Conservation (phyloP, 129 eudicot species). For the Artemisia argyi region DNA sequence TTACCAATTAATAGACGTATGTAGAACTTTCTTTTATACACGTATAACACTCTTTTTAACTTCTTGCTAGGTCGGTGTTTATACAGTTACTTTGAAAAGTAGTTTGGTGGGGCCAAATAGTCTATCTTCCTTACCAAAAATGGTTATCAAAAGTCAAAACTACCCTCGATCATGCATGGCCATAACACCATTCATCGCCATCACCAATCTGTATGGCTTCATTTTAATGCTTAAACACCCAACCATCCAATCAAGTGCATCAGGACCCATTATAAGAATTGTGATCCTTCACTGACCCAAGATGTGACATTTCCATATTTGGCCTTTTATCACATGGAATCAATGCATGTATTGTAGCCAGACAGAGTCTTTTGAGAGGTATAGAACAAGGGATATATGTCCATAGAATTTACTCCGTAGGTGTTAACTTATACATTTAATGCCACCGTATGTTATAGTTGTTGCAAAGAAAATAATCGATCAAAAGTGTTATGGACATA, state of each 20-base stretch:
- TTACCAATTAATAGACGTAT: too few species aligned
- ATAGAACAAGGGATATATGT: conserved; percentile 29
- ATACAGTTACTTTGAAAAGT: too few species aligned
- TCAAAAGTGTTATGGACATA: too few species aligned
- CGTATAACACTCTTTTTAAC: too few species aligned
- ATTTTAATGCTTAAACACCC: conserved; percentile 27
- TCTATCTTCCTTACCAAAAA: too few species aligned
- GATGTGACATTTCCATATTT: conserved; percentile 40
- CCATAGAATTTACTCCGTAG: conserved; percentile 2
- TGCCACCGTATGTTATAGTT: not conserved
- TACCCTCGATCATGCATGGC: too few species aligned
- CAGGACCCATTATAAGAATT: conserved; percentile 27
- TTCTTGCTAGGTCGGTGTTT: too few species aligned
- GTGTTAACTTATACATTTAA: not conserved
- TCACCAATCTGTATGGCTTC: conserved; percentile 30
- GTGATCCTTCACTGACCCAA: conserved; percentile 32
- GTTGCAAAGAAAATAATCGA: too few species aligned
- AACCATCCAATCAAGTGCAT: not conserved
- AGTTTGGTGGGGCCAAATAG: not conserved
- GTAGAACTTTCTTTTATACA: too few species aligned
- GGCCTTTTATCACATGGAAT: conserved; percentile 40
- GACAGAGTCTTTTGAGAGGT: not conserved
- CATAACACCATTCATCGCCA: conserved; percentile 29
- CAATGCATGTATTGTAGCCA: conserved; percentile 38
- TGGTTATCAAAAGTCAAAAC: too few species aligned